phyloP scores from a whole-genome alignment of 176 grass and related monocot genomes.

The Oryza officinalis region DNA sequence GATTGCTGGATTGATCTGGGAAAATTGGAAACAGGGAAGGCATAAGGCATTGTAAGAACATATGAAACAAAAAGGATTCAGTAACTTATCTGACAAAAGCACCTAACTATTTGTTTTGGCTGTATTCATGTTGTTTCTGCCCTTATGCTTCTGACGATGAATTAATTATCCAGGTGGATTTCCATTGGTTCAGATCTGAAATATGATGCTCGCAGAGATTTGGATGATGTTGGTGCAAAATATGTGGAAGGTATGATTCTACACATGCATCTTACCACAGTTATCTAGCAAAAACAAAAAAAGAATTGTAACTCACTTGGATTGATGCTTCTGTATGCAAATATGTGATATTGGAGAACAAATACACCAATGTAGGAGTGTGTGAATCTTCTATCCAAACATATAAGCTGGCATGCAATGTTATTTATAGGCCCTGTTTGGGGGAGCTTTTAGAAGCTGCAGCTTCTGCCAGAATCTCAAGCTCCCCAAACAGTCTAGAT shows the following conservation, averaged over 20 bases:
- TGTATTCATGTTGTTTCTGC: not conserved
- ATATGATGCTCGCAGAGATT: constrained; percentile 93
- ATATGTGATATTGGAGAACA: not conserved
- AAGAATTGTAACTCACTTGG: not conserved
- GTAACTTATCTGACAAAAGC: constrained; percentile 5
- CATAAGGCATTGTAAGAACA: constrained; percentile 81
- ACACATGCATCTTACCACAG: not conserved
- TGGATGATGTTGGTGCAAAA: constrained; percentile 96
- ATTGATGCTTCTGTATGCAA: not conserved
- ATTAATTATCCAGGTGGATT: constrained; percentile 71
- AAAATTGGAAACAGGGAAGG: constrained; percentile 93
- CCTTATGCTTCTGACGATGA: not conserved
- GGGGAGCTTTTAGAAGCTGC: too few relatives aligned
- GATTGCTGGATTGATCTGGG: constrained; percentile 97
- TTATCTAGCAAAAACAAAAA: constrained; percentile 6
- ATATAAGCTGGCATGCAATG: not conserved
- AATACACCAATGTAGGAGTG: not conserved
- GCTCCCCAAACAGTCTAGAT: too few relatives aligned
- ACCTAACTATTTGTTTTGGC: constrained; percentile 10
- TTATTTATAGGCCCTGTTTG: not conserved
- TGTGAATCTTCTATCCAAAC: constrained; percentile 11
- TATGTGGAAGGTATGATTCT: constrained; percentile 77
- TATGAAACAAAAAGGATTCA: constrained; percentile 17
- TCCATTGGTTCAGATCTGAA: constrained; percentile 97
- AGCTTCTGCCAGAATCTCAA: too few relatives aligned